Evolutionary conservation across 2,329 filamentous ascomycete species (phyloP).

Genomic region (Fusarium multiceps): DNA sequence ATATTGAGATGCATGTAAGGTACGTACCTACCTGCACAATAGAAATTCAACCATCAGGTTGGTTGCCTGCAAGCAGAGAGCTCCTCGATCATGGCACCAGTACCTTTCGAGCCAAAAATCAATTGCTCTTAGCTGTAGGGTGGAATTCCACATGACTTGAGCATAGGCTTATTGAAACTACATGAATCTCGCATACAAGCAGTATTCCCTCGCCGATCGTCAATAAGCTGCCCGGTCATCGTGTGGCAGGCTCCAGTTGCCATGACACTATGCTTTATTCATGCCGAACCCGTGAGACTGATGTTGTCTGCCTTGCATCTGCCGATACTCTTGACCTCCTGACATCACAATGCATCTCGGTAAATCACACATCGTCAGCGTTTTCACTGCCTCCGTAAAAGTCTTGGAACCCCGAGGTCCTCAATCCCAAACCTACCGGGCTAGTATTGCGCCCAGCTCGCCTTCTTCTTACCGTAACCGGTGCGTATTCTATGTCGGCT

Average conservation of each 20-base stretch:
- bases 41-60: neutral
- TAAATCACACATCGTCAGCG: constrained; percentile 51
- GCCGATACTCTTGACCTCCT: constrained; percentile 6
- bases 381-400: constrained; percentile 63
- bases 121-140: neutral
- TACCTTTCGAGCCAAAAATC: neutral
- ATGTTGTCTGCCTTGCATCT: constrained; percentile 15
- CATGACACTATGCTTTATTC: constrained; percentile 6
- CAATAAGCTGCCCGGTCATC: neutral
- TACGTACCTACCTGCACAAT: neutral
- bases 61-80: neutral
- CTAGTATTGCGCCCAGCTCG: constrained; percentile 47
- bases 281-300: constrained; percentile 11
- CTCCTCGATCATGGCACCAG: neutral
- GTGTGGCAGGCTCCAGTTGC: neutral
- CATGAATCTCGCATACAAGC: neutral
- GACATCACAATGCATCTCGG: constrained; percentile 12
- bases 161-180: neutral
- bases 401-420: constrained; percentile 58
- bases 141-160: neutral
- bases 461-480: constrained; percentile 2
- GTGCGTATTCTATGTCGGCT: constrained; percentile 1
- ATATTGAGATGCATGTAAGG: neutral
- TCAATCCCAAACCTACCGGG: constrained; percentile 54
- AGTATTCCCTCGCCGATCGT: neutral